phyloP scores from a whole-genome alignment of 2,329 filamentous ascomycete genomes.

The Xylaria sp. region DNA sequence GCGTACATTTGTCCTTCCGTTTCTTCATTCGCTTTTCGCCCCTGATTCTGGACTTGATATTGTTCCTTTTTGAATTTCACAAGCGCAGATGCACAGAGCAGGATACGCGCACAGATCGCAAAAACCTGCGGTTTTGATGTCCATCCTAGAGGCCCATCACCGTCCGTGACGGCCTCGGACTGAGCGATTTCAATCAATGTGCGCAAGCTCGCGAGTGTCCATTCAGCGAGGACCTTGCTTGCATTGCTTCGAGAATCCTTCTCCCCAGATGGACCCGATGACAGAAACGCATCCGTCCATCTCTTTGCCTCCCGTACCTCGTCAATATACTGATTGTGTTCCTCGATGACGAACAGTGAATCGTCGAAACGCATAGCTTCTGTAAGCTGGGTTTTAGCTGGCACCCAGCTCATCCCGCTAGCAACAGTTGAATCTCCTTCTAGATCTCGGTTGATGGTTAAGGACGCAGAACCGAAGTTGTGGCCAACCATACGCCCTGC shows the following conservation, averaged over 20 bases:
- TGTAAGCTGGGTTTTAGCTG: conserved; percentile 55
- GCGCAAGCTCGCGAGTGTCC: conserved; percentile 63
- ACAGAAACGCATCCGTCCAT: conserved; percentile 70
- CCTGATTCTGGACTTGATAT: neutral
- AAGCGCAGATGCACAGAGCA: conserved; percentile 55
- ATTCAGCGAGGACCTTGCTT: conserved; percentile 52
- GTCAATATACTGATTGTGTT: conserved; percentile 94
- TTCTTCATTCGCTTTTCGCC: neutral
- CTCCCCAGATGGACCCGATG: conserved; percentile 9
- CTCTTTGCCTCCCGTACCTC: conserved; percentile 76
- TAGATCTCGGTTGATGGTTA: conserved; percentile 27
- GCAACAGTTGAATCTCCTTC: conserved; percentile 28
- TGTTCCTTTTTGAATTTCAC: neutral
- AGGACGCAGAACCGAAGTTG: conserved; percentile 35
- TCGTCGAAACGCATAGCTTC: conserved; percentile 66
- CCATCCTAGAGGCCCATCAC: conserved; percentile 79
- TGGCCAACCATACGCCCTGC: conserved; percentile 57
- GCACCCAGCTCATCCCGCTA: conserved; percentile 36
- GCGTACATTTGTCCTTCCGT: conserved; percentile 14
- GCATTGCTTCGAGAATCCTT: conserved; percentile 35
- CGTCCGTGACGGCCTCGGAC: conserved; percentile 32
- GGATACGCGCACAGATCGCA: conserved; percentile 63
- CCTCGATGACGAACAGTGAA: conserved; percentile 85
- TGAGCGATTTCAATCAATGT: conserved; percentile 52
- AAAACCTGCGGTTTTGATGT: conserved; percentile 76